phyloP scores from a whole-genome alignment of 768 basidiomycete genomes.

The Pleurotus pulmonarius region DNA sequence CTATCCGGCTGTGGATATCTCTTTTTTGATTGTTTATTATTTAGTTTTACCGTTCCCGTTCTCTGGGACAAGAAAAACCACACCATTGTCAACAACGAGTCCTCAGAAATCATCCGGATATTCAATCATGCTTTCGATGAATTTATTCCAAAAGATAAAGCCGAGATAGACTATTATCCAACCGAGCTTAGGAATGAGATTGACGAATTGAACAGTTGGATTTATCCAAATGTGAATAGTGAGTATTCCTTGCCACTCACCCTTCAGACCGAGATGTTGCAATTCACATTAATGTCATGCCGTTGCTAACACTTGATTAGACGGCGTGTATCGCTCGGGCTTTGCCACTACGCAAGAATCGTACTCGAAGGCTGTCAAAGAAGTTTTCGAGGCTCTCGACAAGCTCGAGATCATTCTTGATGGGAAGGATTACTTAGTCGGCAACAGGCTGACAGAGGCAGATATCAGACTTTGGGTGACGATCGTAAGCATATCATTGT shows the following conservation, averaged over 20 bases:
- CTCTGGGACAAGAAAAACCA: conserved; percentile 90
- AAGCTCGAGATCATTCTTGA: conserved; percentile 72
- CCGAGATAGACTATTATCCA: conserved; percentile 76
- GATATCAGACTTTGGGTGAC: conserved; percentile 92
- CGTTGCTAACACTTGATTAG: conserved; percentile 16
- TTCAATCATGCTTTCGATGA: conserved; percentile 86
- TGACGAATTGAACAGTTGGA: conserved; percentile 81
- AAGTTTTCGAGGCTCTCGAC: conserved; percentile 79
- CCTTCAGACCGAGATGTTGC: too few species aligned
- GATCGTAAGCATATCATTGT: conserved; percentile 49
- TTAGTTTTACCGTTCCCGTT: conserved; percentile 81
- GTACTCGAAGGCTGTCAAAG: conserved; percentile 72
- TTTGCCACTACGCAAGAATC: conserved; percentile 81
- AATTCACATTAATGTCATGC: not conserved
- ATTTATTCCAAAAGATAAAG: conserved; percentile 60
- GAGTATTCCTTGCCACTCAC: conserved; percentile 18
- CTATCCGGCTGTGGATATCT: not conserved
- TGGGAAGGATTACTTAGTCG: conserved; percentile 82
- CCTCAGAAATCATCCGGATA: conserved; percentile 91
- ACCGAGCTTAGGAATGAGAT: conserved; percentile 67
- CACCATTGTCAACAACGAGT: conserved; percentile 95
- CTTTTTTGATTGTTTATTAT: not conserved
- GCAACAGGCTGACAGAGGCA: conserved; percentile 79
- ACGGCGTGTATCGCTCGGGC: conserved; percentile 86
- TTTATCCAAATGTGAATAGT: conserved; percentile 86